phyloP scores from a whole-genome alignment of 345 rosid genomes.

The Trapa incisa region DNA sequence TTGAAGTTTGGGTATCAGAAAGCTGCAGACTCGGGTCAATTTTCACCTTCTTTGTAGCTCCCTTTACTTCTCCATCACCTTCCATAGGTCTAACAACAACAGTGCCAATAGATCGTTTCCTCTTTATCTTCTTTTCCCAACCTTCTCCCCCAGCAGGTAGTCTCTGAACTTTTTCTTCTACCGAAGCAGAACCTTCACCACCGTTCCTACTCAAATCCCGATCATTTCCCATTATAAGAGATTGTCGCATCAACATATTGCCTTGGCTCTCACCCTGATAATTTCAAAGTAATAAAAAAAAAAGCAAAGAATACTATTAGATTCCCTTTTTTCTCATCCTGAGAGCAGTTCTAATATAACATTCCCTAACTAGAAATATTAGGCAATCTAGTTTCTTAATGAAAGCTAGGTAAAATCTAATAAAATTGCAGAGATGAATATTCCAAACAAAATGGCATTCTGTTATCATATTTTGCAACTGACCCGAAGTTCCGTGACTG shows the following conservation, averaged over 20 bases:
- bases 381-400: neutral
- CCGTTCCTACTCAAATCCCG: conserved; percentile 30
- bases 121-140: conserved; percentile 49
- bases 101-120: conserved; percentile 37
- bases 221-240: conserved; percentile 27
- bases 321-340: neutral
- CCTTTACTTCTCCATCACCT: conserved; percentile 30
- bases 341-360: neutral
- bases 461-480: conserved; percentile 9
- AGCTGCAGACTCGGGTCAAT: conserved; percentile 27
- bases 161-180: conserved; percentile 38
- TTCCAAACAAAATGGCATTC: neutral
- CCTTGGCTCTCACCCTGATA: conserved; percentile 30
- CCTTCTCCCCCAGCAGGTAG: conserved; percentile 49
- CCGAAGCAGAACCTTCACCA: conserved; percentile 27
- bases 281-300: neutral
- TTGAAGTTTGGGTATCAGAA: conserved; percentile 27
- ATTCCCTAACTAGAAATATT: neutral
- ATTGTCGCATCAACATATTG: conserved; percentile 22
- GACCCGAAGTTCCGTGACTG: conserved; percentile 42
- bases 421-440: neutral
- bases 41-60: conserved; percentile 23
- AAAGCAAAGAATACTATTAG: neutral
- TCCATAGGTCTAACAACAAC: conserved; percentile 29
- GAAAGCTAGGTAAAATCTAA: neutral